Conservation (phyloP, 306 rosid genomes). For the Chamaecrista fasciculata region DNA sequence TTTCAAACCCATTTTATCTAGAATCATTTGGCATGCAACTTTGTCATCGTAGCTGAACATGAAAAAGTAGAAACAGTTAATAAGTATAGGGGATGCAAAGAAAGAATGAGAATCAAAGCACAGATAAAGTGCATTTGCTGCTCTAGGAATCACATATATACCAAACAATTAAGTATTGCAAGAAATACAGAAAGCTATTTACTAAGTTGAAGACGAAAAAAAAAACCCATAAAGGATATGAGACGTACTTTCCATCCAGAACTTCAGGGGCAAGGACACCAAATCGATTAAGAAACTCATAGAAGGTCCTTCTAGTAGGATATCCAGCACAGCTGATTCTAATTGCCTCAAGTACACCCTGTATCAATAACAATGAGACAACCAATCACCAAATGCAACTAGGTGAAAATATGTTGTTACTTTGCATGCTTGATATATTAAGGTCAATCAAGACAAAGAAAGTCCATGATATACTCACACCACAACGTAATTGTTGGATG, state of each 20-base stretch:
- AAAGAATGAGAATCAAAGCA: constrained; percentile 19
- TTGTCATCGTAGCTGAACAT: constrained; percentile 84
- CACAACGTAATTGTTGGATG: constrained; percentile 97
- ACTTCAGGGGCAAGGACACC: constrained; percentile 98
- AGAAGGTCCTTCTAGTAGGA: constrained; percentile 94
- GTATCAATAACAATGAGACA: constrained; percentile 31
- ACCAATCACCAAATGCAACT: constrained; percentile 25
- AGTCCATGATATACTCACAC: constrained; percentile 68
- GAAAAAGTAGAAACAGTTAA: constrained; percentile 25
- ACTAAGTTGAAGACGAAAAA: constrained; percentile 11
- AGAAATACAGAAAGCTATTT: constrained; percentile 1
- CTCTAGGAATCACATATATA: constrained; percentile 15
- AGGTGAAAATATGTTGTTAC: constrained; percentile 9
- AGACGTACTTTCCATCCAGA: constrained; percentile 90
- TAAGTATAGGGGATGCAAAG: constrained; percentile 6
- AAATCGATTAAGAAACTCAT: constrained; percentile 94
- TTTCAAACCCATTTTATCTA: constrained; percentile 85
- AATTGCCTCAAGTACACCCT: constrained; percentile 99
- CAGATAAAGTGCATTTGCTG: constrained; percentile 12
- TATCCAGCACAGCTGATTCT: constrained; percentile 99
- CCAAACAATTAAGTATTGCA: not conserved
- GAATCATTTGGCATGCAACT: constrained; percentile 86
- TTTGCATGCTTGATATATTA: constrained; percentile 19
- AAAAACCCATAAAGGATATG: constrained; percentile 22
- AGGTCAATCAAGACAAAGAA: constrained; percentile 29